Conservation (phyloP, 495 filamentous ascomycete genomes). For the Gamarada debralockiae region DNA sequence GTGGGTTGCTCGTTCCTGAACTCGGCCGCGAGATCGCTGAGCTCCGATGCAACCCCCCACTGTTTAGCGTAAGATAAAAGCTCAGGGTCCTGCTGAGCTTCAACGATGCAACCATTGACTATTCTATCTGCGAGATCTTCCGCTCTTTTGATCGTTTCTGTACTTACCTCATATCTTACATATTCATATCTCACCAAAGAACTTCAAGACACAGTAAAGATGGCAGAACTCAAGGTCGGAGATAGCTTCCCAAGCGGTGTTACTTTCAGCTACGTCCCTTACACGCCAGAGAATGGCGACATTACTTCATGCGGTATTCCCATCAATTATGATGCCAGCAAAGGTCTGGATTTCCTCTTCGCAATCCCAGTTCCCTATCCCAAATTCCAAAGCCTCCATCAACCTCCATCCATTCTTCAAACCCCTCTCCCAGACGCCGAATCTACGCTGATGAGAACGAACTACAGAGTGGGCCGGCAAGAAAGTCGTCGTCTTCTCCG, state of each 20-base stretch:
- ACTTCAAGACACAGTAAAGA: slow-evolving; percentile 34
- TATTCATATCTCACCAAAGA: not conserved
- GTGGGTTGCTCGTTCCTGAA: too few species aligned
- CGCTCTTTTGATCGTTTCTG: too few species aligned
- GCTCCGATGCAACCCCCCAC: not conserved
- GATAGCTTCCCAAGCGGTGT: slow-evolving; percentile 80
- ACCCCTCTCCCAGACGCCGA: not conserved
- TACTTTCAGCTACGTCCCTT: slow-evolving; percentile 75
- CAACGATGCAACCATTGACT: too few species aligned
- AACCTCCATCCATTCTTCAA: not conserved
- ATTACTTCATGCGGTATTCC: slow-evolving; percentile 76
- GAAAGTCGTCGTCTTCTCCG: slow-evolving; percentile 87
- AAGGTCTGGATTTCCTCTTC: slow-evolving; percentile 36
- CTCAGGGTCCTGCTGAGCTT: slow-evolving; percentile 9
- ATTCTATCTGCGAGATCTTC: too few species aligned
- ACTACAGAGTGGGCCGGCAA: slow-evolving; percentile 70
- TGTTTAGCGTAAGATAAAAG: slow-evolving; percentile 2
- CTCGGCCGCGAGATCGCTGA: slow-evolving; percentile 21
- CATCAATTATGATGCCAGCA: slow-evolving; percentile 76
- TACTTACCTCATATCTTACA: too few species aligned
- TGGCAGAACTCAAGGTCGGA: slow-evolving; percentile 73
- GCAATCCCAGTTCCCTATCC: not conserved
- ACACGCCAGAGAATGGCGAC: slow-evolving; percentile 55
- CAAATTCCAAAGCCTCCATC: not conserved
- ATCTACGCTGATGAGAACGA: not conserved